These are phyloP conservation scores for Xylaria palmicola DNA, from an alignment of 495 filamentous ascomycete species.

Conservation along the genomic window DNA sequence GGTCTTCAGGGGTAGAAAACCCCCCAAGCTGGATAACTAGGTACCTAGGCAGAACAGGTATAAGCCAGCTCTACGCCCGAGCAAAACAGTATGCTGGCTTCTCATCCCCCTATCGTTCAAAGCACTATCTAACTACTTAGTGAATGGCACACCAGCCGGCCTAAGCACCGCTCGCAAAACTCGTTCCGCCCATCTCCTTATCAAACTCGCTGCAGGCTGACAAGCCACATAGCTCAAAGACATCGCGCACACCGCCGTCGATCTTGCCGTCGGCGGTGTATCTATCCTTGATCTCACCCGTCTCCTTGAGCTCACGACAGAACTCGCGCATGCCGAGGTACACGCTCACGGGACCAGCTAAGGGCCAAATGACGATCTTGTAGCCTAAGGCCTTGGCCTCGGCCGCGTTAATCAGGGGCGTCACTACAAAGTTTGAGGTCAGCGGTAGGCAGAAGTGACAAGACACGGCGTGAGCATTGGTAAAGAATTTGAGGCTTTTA, in stretches of 20 bases:
- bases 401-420: conserved; percentile 52
- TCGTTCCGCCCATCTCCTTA: conserved; percentile 28
- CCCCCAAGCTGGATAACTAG: no score
- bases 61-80: background rate
- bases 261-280: conserved; percentile 29
- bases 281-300: conserved; percentile 39
- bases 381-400: conserved; percentile 63
- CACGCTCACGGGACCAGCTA: conserved; percentile 51
- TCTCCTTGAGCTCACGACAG: conserved; percentile 45
- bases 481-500: background rate
- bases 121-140: background rate
- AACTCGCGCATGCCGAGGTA: conserved; percentile 51
- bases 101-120: background rate
- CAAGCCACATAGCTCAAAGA: conserved; percentile 56
- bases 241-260: conserved; percentile 62
- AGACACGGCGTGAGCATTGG: background rate
- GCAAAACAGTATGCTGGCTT: background rate
- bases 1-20: no score
- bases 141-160: background rate
- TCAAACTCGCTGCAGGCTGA: conserved; percentile 42
- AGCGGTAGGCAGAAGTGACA: no score
- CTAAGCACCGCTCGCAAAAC: conserved; percentile 27
- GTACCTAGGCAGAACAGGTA: no score
- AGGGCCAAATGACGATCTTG: conserved; percentile 61
- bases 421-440: conserved; percentile 27